Evolutionary conservation across 2,329 filamentous ascomycete genomes (phyloP).

Genomic region (Nigrospora sphaerica): DNA sequence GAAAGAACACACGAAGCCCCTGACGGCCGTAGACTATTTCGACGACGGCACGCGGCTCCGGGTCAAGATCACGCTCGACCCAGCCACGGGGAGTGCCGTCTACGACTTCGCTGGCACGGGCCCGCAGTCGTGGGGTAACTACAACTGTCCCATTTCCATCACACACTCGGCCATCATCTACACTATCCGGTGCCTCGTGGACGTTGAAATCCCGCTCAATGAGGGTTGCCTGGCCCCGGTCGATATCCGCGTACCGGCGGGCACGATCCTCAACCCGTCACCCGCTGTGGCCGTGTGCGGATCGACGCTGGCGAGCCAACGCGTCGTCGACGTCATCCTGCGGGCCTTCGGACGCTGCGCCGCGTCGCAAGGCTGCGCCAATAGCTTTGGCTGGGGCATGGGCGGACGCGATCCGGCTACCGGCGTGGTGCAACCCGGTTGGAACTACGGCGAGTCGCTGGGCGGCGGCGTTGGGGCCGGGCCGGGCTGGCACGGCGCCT

Average conservation of each 20-base stretch:
- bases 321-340: constrained; percentile 5
- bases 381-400: constrained; percentile 51
- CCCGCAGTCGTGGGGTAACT: constrained; percentile 31
- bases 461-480: constrained; percentile 62
- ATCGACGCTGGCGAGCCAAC: constrained; percentile 8
- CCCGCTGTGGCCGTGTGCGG: constrained; percentile 9
- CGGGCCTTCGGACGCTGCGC: constrained; percentile 9
- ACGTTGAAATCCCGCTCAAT: constrained; percentile 66
- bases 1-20: constrained; percentile 42
- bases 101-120: constrained; percentile 47
- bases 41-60: constrained; percentile 42
- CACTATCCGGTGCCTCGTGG: constrained; percentile 53
- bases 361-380: constrained; percentile 25
- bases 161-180: constrained; percentile 20
- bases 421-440: constrained; percentile 34
- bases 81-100: constrained; percentile 59
- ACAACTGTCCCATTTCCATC: constrained; percentile 18
- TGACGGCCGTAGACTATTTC: constrained; percentile 66
- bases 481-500: constrained; percentile 57
- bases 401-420: constrained; percentile 12
- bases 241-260: constrained; percentile 8
- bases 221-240: constrained; percentile 54
- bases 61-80: constrained; percentile 43
- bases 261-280: constrained; percentile 22
- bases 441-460: constrained; percentile 72